Evolutionary conservation across 139 green algal species (phyloP).

Genomic region (Chlorella sorokiniana): DNA sequence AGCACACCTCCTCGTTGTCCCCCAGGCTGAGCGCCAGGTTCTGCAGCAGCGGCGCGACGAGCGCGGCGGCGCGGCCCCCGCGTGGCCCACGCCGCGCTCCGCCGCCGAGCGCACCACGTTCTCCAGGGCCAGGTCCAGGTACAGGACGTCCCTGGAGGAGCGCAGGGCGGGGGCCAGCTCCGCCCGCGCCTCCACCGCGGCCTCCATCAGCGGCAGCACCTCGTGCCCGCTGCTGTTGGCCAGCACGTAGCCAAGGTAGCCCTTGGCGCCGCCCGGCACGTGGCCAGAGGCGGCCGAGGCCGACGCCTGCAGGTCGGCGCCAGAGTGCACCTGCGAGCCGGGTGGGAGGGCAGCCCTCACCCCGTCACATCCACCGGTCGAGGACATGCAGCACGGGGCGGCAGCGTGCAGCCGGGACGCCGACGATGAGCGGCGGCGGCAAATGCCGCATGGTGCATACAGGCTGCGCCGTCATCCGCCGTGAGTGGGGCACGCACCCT

Average conservation of each 20-base stretch:
- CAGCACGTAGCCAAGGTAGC: slow-evolving; percentile 86
- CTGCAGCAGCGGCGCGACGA: slow-evolving; percentile 92
- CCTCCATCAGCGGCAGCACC: slow-evolving; percentile 86
- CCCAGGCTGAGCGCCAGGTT: slow-evolving; percentile 92
- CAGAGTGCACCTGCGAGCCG: slow-evolving; percentile 55
- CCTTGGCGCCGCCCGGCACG: slow-evolving; percentile 69
- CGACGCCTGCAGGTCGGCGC: slow-evolving; percentile 80
- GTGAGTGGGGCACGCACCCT: too few species aligned
- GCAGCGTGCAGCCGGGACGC: too few species aligned
- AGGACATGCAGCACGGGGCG: too few species aligned
- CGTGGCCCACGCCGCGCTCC: slow-evolving; percentile 66
- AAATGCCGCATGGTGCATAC: too few species aligned
- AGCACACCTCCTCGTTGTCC: slow-evolving; percentile 97
- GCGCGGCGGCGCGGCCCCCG: slow-evolving; percentile 73
- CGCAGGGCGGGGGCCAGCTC: slow-evolving; percentile 74
- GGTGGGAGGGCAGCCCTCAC: neutral
- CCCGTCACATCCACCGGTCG: too few species aligned
- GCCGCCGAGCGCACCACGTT: slow-evolving; percentile 74
- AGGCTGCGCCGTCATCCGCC: neutral
- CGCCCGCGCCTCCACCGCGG: slow-evolving; percentile 87
- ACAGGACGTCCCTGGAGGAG: slow-evolving; percentile 87
- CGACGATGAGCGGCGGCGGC: too few species aligned
- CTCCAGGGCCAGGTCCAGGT: slow-evolving; percentile 97
- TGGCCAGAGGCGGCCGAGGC: slow-evolving; percentile 52
- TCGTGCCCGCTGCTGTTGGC: slow-evolving; percentile 61